A percentile compares a stretch with the other conserved stretches of the same genome.
Conservation (phyloP, 2,329 filamentous ascomycete genomes). For the Moelleriella libera region DNA sequence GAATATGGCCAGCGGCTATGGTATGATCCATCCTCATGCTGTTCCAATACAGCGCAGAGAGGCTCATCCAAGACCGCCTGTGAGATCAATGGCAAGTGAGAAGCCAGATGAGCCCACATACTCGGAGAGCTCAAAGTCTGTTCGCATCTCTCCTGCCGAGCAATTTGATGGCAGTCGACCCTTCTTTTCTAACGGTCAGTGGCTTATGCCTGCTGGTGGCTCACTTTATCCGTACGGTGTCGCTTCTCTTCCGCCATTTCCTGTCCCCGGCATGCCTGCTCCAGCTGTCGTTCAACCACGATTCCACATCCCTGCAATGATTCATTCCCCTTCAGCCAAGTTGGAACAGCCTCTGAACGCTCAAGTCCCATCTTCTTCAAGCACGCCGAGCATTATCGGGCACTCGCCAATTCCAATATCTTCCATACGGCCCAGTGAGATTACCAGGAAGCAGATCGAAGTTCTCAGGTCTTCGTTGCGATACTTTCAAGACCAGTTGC, state of each 20-base stretch:
- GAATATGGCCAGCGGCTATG: conserved; percentile 15
- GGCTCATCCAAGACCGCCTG: conserved; percentile 9
- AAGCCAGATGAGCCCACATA: conserved; percentile 16
- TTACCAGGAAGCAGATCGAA: conserved; percentile 43
- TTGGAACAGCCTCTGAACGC: conserved; percentile 6
- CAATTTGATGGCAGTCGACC: conserved; percentile 31
- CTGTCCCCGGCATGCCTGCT: conserved; percentile 11
- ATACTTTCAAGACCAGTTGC: conserved; percentile 42
- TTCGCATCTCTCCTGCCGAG: conserved; percentile 24
- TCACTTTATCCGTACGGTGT: conserved; percentile 14
- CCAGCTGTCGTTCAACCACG: conserved; percentile 4
- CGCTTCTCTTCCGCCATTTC: conserved; percentile 13
- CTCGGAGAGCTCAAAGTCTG: conserved; percentile 16
- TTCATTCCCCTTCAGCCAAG: conserved; percentile 11
- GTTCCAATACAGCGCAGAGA: conserved; percentile 8
- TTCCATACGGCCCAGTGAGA: conserved; percentile 47
- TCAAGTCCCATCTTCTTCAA: conserved; percentile 8
- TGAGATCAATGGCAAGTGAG: conserved; percentile 9
- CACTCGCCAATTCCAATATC: conserved; percentile 30
- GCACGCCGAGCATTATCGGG: conserved; percentile 1
- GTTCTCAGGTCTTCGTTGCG: conserved; percentile 37
- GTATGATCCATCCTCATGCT: conserved; percentile 12
- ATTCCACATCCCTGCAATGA: conserved; percentile 4
- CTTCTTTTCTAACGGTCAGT: conserved; percentile 29
- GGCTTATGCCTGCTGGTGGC: conserved; percentile 20